Evolutionary conservation across 2,329 filamentous ascomycete species (phyloP).

Genomic region (Alternaria panax): DNA sequence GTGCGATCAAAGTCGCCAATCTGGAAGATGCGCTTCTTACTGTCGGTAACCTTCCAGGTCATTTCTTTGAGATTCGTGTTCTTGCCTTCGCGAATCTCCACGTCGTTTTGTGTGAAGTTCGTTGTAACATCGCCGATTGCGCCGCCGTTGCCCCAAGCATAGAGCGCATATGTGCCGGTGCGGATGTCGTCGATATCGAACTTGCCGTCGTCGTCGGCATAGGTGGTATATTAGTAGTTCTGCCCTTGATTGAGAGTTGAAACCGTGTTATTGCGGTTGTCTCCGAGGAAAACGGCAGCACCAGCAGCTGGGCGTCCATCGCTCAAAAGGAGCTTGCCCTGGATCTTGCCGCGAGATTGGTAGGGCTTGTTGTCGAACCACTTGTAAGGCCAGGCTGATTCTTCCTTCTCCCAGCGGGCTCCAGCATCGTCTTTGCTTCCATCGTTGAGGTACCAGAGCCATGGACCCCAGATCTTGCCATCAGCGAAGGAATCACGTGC

Average conservation of each 20-base stretch:
- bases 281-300: constrained; percentile 61
- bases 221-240: constrained; percentile 60
- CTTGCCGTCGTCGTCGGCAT: constrained; percentile 53
- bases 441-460: constrained; percentile 56
- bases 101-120: constrained; percentile 52
- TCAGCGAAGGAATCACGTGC: constrained; percentile 45
- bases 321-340: constrained; percentile 55
- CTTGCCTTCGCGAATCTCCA: constrained; percentile 48
- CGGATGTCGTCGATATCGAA: constrained; percentile 58
- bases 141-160: constrained; percentile 61
- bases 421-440: constrained; percentile 56
- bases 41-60: constrained; percentile 51
- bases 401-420: constrained; percentile 51
- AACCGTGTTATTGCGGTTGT: constrained; percentile 55
- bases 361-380: constrained; percentile 59
- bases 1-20: constrained; percentile 59
- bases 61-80: constrained; percentile 51
- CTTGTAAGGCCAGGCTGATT: constrained; percentile 57
- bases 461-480: constrained; percentile 49
- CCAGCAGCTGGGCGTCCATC: constrained; percentile 58
- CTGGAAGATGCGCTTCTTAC: constrained; percentile 56
- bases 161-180: constrained; percentile 56
- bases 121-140: constrained; percentile 56
- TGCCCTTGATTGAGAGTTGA: constrained; percentile 58
- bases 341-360: constrained; percentile 58